These are phyloP conservation scores for Verticillium albo-atrum DNA, from an alignment of 2,329 filamentous ascomycete species.

Conservation along the genomic window DNA sequence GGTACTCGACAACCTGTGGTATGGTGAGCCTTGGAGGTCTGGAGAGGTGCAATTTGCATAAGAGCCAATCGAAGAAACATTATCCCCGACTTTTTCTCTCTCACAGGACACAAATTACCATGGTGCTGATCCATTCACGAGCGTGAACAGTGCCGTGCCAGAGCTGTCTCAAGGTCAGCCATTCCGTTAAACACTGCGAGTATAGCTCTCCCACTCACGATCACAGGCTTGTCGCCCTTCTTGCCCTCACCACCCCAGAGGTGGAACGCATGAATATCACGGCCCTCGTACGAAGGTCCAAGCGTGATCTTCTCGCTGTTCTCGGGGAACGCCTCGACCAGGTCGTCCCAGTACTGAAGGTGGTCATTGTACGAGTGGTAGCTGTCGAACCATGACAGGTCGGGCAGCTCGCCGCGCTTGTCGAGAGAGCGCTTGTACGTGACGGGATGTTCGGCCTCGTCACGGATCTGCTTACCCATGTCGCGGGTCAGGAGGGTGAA, in stretches of 20 bases:
- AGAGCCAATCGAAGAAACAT: neutral
- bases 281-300: slow-evolving; percentile 39
- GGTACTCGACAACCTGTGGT: slow-evolving; percentile 21
- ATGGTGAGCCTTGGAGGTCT: slow-evolving; percentile 1
- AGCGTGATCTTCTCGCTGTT: slow-evolving; percentile 41
- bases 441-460: slow-evolving; percentile 19
- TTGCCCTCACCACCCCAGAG: slow-evolving; percentile 38
- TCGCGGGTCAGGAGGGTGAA: slow-evolving; percentile 19
- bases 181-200: neutral
- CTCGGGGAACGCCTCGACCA: slow-evolving; percentile 37
- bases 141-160: slow-evolving; percentile 50
- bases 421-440: slow-evolving; percentile 12
- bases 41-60: slow-evolving; percentile 33
- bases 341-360: slow-evolving; percentile 39
- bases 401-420: slow-evolving; percentile 24
- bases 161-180: slow-evolving; percentile 12
- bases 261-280: slow-evolving; percentile 54
- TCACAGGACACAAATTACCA: slow-evolving; percentile 42
- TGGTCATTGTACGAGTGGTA: slow-evolving; percentile 53
- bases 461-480: slow-evolving; percentile 20
- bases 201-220: slow-evolving; percentile 18
- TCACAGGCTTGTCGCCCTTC: slow-evolving; percentile 36
- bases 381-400: slow-evolving; percentile 43
- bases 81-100: neutral
- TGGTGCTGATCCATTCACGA: slow-evolving; percentile 50